A percentile compares a stretch with the other conserved stretches of the same genome.
These are phyloP conservation scores for Fusarium sp. DNA, from an alignment of 2,329 filamentous ascomycete species.

Conservation along the genomic window DNA sequence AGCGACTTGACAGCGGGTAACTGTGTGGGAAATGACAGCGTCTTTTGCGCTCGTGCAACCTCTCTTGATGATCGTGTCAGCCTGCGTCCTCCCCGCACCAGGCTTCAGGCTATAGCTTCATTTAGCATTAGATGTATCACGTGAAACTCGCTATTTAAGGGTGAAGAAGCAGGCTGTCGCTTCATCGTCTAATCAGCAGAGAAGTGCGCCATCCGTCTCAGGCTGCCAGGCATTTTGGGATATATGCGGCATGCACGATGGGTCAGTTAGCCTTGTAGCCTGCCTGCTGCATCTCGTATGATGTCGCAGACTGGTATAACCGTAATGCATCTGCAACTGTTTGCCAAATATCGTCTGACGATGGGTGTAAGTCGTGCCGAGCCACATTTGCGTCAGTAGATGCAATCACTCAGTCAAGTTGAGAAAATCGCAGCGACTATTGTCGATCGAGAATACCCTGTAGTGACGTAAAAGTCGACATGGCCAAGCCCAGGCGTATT, in stretches of 20 bases:
- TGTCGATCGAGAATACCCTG: conserved; percentile 21
- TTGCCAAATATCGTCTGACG: not conserved
- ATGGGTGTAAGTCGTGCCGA: not conserved
- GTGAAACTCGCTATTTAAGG: not conserved
- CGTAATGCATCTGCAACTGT: not conserved
- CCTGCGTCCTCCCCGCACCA: not conserved
- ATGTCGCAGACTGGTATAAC: not conserved
- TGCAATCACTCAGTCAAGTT: not conserved
- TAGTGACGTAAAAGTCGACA: conserved; percentile 26
- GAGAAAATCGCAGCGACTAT: not conserved
- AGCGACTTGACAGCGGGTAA: not conserved
- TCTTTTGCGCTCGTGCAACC: not conserved
- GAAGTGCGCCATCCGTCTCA: not conserved
- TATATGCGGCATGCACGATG: not conserved
- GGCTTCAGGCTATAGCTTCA: not conserved
- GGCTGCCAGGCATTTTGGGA: not conserved
- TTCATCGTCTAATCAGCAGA: not conserved
- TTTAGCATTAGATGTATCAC: not conserved
- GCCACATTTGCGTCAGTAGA: conserved; percentile 18
- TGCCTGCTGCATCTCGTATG: not conserved
- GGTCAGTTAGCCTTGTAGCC: not conserved
- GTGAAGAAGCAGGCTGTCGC: not conserved
- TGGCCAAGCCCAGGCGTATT: conserved; percentile 25
- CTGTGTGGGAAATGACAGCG: not conserved
- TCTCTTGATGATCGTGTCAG: not conserved